phyloP scores from a whole-genome alignment of 768 basidiomycete species.

The Podaxis pistillaris region DNA sequence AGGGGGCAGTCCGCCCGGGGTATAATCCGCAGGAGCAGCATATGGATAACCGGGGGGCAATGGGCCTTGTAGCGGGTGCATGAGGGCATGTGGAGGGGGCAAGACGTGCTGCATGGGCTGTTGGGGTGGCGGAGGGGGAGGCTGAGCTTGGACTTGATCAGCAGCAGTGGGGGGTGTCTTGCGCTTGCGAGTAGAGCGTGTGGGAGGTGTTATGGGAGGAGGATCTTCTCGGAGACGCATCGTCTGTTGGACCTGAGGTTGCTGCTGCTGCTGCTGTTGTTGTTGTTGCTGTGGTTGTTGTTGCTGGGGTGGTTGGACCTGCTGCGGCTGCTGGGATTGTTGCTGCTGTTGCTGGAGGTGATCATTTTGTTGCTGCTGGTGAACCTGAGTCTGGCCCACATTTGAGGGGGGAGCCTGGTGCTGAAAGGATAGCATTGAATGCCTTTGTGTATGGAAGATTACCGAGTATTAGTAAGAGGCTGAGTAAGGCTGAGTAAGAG shows the following conservation, averaged over 20 bases:
- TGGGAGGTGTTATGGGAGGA: slow-evolving; percentile 41
- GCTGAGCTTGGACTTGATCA: slow-evolving; percentile 28
- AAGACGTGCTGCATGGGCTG: slow-evolving; percentile 49
- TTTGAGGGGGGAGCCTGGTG: slow-evolving; percentile 29
- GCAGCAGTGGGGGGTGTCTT: slow-evolving; percentile 56
- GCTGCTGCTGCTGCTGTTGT: slow-evolving; percentile 15
- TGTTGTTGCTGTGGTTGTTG: slow-evolving; percentile 15
- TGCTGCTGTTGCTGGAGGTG: slow-evolving; percentile 19
- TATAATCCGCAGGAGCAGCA: slow-evolving; percentile 45
- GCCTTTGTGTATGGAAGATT: slow-evolving; percentile 22
- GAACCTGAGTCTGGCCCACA: slow-evolving; percentile 27
- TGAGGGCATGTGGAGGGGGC: slow-evolving; percentile 53
- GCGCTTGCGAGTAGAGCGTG: slow-evolving; percentile 58
- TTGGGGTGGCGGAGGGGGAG: slow-evolving; percentile 27
- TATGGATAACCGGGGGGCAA: slow-evolving; percentile 52
- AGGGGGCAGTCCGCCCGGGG: slow-evolving; percentile 50
- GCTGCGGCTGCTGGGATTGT: slow-evolving; percentile 13
- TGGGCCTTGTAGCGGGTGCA: slow-evolving; percentile 44
- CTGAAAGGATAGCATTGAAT: slow-evolving; percentile 39
- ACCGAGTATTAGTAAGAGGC: slow-evolving; percentile 46
- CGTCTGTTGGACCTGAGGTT: slow-evolving; percentile 23
- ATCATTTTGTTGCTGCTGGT: slow-evolving; percentile 20
- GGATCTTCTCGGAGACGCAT: slow-evolving; percentile 68
- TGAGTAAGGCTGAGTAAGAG: slow-evolving; percentile 39
- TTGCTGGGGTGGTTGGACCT: slow-evolving; percentile 17